A percentile compares a stretch with the other conserved stretches of the same genome.
These are phyloP conservation scores for Dalbergia cochinchinensis DNA, from an alignment of 306 rosid species.

Conservation along the genomic window DNA sequence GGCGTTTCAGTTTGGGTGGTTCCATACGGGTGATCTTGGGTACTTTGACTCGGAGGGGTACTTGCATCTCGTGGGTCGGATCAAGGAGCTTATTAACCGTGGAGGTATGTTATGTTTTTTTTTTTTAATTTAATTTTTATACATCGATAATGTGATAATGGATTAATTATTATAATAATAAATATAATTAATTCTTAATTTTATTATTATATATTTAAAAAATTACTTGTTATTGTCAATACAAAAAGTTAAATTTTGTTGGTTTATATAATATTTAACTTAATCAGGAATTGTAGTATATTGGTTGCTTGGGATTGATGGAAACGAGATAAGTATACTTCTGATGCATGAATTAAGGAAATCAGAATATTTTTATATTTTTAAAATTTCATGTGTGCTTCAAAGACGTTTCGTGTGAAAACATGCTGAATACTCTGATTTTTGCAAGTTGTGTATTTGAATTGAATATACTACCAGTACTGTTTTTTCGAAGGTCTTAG, in stretches of 20 bases:
- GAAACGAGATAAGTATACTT: neutral
- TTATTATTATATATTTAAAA: too few species aligned
- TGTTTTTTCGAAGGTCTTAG: neutral
- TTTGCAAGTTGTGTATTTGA: neutral
- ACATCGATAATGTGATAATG: too few species aligned
- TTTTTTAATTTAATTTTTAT: too few species aligned
- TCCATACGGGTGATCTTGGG: constrained; percentile 93
- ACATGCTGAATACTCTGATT: neutral
- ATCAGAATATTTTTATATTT: neutral
- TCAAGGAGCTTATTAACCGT: constrained; percentile 92
- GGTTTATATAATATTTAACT: too few species aligned
- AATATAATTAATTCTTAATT: too few species aligned
- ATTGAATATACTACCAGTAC: neutral
- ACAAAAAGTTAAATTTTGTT: too few species aligned
- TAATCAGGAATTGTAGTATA: too few species aligned
- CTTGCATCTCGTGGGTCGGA: constrained; percentile 94
- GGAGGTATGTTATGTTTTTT: constrained; percentile 68
- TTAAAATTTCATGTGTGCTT: neutral
- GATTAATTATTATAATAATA: too few species aligned
- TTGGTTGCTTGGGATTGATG: neutral
- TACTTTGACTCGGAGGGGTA: constrained; percentile 80
- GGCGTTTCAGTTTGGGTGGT: constrained; percentile 80
- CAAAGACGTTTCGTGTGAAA: neutral
- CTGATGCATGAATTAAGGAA: neutral
- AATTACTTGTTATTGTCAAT: too few species aligned